Percentiles rank a stretch among this genome's conserved stretches.
These are phyloP conservation scores for Phytophthora sp. DNA, from an alignment of 352 stramenopile genomes.

Conservation along the genomic window DNA sequence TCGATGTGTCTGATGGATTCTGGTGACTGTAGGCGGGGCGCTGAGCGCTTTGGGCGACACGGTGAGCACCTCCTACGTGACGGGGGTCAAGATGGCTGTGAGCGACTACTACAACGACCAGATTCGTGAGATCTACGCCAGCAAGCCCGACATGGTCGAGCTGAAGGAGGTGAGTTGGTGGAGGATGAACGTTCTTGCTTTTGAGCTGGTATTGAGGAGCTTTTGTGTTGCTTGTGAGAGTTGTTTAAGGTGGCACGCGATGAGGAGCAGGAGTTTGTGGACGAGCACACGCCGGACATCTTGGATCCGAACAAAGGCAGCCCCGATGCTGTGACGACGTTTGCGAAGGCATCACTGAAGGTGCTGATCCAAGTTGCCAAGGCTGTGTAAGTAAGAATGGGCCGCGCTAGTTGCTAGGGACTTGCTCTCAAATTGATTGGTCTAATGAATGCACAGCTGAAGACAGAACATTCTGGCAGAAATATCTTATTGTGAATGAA, in stretches of 20 bases:
- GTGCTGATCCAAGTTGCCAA: conserved; percentile 60
- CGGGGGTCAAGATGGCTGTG: conserved; percentile 77
- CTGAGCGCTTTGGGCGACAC: conserved; percentile 61
- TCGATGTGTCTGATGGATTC: not conserved
- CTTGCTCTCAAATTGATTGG: not conserved
- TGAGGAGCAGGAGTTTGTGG: conserved; percentile 78
- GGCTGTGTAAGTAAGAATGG: conserved; percentile 45
- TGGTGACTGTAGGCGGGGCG: conserved; percentile 33
- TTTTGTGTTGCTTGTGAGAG: conserved; percentile 32
- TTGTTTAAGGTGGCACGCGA: conserved; percentile 77
- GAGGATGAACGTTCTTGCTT: not conserved
- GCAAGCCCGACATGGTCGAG: conserved; percentile 52
- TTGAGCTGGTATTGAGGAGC: not conserved
- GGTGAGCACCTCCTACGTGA: conserved; percentile 71
- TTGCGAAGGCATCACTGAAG: conserved; percentile 66
- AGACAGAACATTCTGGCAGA: not conserved
- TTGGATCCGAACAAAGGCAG: conserved; percentile 45
- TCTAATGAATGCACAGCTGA: conserved; percentile 27
- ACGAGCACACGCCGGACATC: conserved; percentile 55
- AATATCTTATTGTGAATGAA: conserved; percentile 9
- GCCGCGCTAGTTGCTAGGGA: not conserved
- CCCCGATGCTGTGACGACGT: conserved; percentile 46
- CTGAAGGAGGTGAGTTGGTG: conserved; percentile 66
- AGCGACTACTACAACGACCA: conserved; percentile 91
- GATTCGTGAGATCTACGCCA: conserved; percentile 85